phyloP scores from a whole-genome alignment of 169 alveolate genomes.

The Cryptosporidium bovis region DNA sequence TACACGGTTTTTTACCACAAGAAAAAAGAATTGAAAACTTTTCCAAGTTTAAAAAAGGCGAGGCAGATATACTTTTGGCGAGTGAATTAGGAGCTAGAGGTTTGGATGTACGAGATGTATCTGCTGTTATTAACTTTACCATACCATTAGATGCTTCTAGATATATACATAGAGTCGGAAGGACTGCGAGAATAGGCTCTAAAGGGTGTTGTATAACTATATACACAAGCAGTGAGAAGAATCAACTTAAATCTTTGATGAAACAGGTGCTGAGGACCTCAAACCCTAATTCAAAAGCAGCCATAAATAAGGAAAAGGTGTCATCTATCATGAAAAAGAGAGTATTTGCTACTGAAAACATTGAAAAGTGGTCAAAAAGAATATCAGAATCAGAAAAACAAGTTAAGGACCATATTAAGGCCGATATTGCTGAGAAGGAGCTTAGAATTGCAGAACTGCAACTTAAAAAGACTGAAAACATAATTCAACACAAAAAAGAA shows the following conservation, averaged over 20 bases:
- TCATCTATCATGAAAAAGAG: conserved; percentile 57
- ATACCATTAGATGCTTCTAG: conserved; percentile 91
- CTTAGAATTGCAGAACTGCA: conserved; percentile 81
- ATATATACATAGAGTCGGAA: conserved; percentile 94
- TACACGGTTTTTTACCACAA: conserved; percentile 95
- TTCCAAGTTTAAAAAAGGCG: conserved; percentile 86
- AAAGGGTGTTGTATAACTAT: conserved; percentile 91
- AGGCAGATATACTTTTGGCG: conserved; percentile 90
- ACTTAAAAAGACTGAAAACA: conserved; percentile 80
- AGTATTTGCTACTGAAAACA: conserved; percentile 74
- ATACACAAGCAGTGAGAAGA: conserved; percentile 91
- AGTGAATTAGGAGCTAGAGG: conserved; percentile 97
- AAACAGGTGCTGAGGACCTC: conserved; percentile 78
- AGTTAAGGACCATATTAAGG: conserved; percentile 79
- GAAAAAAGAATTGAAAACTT: conserved; percentile 88
- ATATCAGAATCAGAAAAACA: conserved; percentile 79
- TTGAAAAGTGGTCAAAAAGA: conserved; percentile 74
- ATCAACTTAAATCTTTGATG: conserved; percentile 81
- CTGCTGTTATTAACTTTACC: conserved; percentile 91
- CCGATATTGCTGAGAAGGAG: conserved; percentile 82
- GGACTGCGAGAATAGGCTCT: conserved; percentile 94
- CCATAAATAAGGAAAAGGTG: conserved; percentile 11
- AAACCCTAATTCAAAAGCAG: not conserved
- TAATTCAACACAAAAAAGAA: conserved; percentile 83
- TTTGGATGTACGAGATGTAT: conserved; percentile 91